Evolutionary conservation across 345 rosid species (phyloP).

Genomic region (Mercurialis annua): DNA sequence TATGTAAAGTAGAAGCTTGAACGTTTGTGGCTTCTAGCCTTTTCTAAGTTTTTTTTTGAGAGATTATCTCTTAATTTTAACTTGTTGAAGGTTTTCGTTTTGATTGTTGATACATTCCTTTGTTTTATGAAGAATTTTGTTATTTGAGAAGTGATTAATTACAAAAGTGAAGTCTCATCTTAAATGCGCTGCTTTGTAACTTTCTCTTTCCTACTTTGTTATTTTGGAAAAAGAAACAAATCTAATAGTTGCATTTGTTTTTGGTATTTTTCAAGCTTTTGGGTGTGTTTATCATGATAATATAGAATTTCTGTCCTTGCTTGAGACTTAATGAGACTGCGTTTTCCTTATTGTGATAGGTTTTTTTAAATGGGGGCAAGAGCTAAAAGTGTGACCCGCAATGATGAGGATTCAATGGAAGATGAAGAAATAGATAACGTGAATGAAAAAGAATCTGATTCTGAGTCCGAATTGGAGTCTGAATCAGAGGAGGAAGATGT

Average conservation of each 20-base stretch:
- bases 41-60: too few species aligned
- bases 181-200: background rate
- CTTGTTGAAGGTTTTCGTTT: too few species aligned
- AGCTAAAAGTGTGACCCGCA: background rate
- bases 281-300: background rate
- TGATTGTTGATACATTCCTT: too few species aligned
- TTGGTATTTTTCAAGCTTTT: background rate
- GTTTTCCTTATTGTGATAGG: conserved; percentile 7
- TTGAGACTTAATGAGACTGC: background rate
- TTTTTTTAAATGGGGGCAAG: conserved; percentile 3
- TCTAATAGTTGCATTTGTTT: background rate
- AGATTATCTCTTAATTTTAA: too few species aligned
- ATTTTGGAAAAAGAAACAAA: background rate
- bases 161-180: too few species aligned
- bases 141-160: too few species aligned
- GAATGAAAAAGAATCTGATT: conserved; percentile 41
- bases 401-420: conserved; percentile 33
- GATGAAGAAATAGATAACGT: conserved; percentile 45
- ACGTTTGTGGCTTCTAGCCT: too few species aligned
- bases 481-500: conserved; percentile 58
- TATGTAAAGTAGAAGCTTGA: too few species aligned
- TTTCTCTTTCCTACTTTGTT: background rate
- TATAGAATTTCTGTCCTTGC: background rate
- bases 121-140: too few species aligned
- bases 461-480: conserved; percentile 52